phyloP scores from a whole-genome alignment of 495 filamentous ascomycete species.

The Pyrenula aspistea region DNA sequence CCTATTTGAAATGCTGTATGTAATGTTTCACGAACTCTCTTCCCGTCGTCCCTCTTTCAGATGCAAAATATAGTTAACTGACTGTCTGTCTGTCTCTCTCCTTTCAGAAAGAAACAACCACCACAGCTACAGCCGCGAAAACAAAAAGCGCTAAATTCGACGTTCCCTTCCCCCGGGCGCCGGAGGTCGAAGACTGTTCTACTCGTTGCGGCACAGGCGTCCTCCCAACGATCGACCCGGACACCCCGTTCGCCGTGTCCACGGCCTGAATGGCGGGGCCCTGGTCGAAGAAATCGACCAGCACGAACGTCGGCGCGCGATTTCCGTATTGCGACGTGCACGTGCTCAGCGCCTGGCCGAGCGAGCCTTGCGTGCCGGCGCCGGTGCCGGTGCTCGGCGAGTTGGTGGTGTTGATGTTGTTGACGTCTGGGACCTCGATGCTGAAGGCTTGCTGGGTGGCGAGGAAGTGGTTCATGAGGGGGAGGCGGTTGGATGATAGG shows the following conservation, averaged over 20 bases:
- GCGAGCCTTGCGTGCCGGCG: slow-evolving; percentile 29
- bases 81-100: no score
- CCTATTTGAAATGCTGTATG: no score
- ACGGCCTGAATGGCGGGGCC: slow-evolving; percentile 50
- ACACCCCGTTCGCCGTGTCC: slow-evolving; percentile 53
- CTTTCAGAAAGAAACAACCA: no score
- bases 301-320: slow-evolving; percentile 48
- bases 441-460: slow-evolving; percentile 36
- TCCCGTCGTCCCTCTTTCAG: no score
- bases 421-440: slow-evolving; percentile 48
- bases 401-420: slow-evolving; percentile 48
- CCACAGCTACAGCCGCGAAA: no score
- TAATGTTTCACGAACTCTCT: no score
- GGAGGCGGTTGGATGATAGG: slow-evolving; percentile 33
- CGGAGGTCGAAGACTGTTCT: neutral
- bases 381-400: slow-evolving; percentile 26
- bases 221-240: slow-evolving; percentile 25
- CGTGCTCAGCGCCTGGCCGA: slow-evolving; percentile 43
- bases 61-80: no score
- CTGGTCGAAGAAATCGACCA: slow-evolving; percentile 65
- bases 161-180: no score
- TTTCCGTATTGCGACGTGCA: slow-evolving; percentile 43
- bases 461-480: slow-evolving; percentile 64
- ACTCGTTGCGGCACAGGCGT: neutral
- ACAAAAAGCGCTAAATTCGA: no score